Conservation (phyloP, 306 rosid genomes). For the Parietaria judaica region DNA sequence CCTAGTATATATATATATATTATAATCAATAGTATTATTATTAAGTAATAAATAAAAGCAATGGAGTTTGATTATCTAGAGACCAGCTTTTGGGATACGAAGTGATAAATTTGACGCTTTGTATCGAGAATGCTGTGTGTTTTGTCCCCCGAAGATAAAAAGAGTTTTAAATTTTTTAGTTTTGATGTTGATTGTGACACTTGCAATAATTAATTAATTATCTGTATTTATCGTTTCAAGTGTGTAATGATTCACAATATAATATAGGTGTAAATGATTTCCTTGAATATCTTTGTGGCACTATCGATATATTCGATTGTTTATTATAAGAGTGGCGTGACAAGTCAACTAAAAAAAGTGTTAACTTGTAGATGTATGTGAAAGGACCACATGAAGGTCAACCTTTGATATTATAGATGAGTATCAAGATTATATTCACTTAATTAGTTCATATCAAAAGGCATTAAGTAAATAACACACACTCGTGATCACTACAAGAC, state of each 20-base stretch:
- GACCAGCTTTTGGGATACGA: background rate
- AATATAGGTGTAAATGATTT: background rate
- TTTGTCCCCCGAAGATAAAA: conserved; percentile 10
- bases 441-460: background rate
- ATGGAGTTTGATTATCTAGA: background rate
- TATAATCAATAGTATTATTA: background rate
- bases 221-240: conserved; percentile 1
- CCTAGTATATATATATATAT: background rate
- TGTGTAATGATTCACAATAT: background rate
- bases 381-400: background rate
- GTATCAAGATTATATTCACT: background rate
- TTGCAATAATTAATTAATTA: conserved; percentile 1
- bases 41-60: conserved; percentile 14
- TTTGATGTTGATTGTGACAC: conserved; percentile 10
- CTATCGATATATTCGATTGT: too few relatives aligned
- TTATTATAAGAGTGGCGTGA: too few relatives aligned
- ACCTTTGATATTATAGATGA: background rate
- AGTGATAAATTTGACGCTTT: background rate
- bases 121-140: conserved; percentile 9
- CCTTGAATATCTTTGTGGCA: too few relatives aligned
- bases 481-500: background rate
- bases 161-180: conserved; percentile 3
- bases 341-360: too few relatives aligned
- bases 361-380: background rate
- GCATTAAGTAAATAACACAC: background rate